A percentile compares a stretch with the other conserved stretches of the same genome.
Evolutionary conservation across 1,139 yeast genomes (phyloP).

Genomic region (Scheffersomyces cryptocercus): DNA sequence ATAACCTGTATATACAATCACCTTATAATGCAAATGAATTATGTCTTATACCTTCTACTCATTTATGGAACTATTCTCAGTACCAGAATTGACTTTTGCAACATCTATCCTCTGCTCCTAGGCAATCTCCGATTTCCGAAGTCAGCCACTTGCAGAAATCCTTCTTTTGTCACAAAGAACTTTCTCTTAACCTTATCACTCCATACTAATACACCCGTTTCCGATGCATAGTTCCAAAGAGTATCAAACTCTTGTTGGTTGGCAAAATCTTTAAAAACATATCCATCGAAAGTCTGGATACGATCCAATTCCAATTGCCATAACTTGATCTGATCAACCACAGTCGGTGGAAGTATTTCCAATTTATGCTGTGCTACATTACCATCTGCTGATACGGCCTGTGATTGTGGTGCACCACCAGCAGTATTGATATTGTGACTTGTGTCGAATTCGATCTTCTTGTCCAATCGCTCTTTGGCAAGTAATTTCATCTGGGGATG

Average conservation of each 20-base stretch:
- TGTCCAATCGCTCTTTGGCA: conserved; percentile 68
- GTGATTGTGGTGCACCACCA: conserved; percentile 41
- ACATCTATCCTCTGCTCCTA: conserved; percentile 8
- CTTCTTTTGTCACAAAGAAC: conserved; percentile 81
- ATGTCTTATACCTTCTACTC: no score
- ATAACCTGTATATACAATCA: no score
- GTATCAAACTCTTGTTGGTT: conserved; percentile 75
- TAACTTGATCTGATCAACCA: conserved; percentile 88
- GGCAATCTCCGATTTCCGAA: conserved; percentile 68
- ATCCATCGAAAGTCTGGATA: conserved; percentile 85
- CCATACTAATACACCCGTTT: conserved; percentile 90
- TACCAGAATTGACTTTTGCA: no score
- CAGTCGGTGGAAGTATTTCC: conserved; percentile 88
- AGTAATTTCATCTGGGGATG: conserved; percentile 84
- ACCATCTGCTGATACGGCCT: conserved; percentile 22
- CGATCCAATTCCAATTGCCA: conserved; percentile 98
- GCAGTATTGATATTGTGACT: conserved; percentile 59
- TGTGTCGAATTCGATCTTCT: conserved; percentile 63
- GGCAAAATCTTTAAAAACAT: conserved; percentile 81
- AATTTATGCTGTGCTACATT: conserved; percentile 43
- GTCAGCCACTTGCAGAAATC: conserved; percentile 84
- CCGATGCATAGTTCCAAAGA: conserved; percentile 77
- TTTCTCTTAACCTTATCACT: conserved; percentile 69
- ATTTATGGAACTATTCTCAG: no score
- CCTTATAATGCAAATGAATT: no score